These are phyloP conservation scores for Colletotrichum sp. DNA, from an alignment of 2,329 filamentous ascomycete genomes.

Conservation along the genomic window DNA sequence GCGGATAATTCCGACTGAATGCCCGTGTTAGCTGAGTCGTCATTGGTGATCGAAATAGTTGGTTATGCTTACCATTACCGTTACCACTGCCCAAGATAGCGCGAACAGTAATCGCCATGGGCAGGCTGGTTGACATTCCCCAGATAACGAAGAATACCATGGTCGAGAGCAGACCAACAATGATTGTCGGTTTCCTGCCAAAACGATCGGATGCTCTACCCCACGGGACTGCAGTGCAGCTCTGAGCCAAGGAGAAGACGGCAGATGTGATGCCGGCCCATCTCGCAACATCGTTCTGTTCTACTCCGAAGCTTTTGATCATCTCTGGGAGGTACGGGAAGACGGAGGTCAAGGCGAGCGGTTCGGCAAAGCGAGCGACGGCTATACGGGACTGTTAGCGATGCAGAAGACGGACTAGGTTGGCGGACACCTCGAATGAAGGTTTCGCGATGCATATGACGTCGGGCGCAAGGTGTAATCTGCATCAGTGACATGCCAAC, in stretches of 20 bases:
- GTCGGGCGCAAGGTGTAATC: background rate
- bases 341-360: constrained; percentile 73
- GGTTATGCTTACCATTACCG: constrained; percentile 68
- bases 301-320: constrained; percentile 79
- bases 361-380: constrained; percentile 80
- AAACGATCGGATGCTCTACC: constrained; percentile 77
- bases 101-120: constrained; percentile 80
- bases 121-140: constrained; percentile 80
- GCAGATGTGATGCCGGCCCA: constrained; percentile 81
- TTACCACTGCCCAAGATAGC: constrained; percentile 84
- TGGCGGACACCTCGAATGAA: background rate
- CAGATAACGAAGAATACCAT: constrained; percentile 84
- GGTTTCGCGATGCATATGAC: background rate
- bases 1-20: constrained; percentile 81
- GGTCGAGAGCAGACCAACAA: constrained; percentile 75
- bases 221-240: constrained; percentile 75
- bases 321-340: constrained; percentile 79
- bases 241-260: constrained; percentile 75
- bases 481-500: background rate
- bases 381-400: constrained; percentile 49
- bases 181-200: constrained; percentile 83
- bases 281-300: constrained; percentile 74
- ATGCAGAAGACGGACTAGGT: background rate
- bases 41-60: background rate
- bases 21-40: background rate